Conservation (phyloP, 129 eudicot genomes). For the Escallonia herrerae region DNA sequence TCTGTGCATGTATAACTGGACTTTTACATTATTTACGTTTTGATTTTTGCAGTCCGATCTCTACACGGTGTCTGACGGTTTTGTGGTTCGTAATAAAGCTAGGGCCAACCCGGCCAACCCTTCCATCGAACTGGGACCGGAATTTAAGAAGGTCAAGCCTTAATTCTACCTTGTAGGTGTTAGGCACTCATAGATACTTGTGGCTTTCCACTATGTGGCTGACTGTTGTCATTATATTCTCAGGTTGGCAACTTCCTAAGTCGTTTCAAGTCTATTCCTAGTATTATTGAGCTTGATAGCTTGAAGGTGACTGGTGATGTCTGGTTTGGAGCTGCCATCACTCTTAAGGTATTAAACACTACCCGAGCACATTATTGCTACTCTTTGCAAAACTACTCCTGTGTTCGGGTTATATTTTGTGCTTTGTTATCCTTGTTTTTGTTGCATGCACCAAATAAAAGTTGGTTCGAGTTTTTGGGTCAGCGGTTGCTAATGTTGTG, state of each 20-base stretch:
- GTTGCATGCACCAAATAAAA: too few species aligned
- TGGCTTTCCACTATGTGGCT: not conserved
- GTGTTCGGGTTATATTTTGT: too few species aligned
- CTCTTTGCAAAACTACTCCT: not conserved
- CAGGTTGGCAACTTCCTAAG: constrained; percentile 81
- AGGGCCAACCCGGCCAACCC: constrained; percentile 82
- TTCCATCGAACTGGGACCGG: constrained; percentile 90
- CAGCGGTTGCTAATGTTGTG: too few species aligned
- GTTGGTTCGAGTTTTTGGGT: too few species aligned
- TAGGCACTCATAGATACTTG: not conserved
- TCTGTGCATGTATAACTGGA: too few species aligned
- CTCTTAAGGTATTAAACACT: constrained; percentile 56
- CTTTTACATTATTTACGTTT: too few species aligned
- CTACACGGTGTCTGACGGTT: constrained; percentile 73
- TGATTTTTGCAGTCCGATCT: constrained; percentile 72
- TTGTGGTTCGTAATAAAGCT: constrained; percentile 65
- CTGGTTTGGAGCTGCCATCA: constrained; percentile 72
- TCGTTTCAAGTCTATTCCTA: constrained; percentile 94
- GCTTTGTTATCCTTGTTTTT: too few species aligned
- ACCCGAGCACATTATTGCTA: not conserved
- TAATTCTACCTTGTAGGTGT: constrained; percentile 1
- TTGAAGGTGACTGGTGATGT: constrained; percentile 95
- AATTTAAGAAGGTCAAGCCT: constrained; percentile 72
- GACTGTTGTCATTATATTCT: not conserved
- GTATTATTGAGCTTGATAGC: constrained; percentile 86